Evolutionary conservation across 768 basidiomycete genomes (phyloP), one percentile per base, ranked within the genome.

Genomic region (Nidularia pulvinata): DNA sequence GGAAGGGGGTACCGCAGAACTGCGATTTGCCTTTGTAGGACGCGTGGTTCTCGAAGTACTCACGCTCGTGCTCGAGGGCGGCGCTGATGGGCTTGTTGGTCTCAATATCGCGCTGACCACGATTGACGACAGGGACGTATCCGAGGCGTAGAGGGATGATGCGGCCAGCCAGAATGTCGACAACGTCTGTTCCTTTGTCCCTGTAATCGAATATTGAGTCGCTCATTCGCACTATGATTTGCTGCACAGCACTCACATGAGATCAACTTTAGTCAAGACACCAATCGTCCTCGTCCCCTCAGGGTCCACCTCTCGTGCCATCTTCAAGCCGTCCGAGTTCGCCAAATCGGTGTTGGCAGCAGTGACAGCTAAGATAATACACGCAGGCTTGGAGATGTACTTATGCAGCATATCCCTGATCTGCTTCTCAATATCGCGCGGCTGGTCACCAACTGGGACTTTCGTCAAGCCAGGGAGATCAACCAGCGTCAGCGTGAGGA

Each of bases 91-190:
- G 71, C 69, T 96, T 97, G 59, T 85, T 85, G 10, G 79, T 74
- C 58, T 99, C 97, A 59, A 99, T 99, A 69, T 99, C 97, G 47
- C 95, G 86, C 68, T 98, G 97, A 36, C 96, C 95, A 67, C 97
- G 86, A 70, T 99, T 99, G 64, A 99, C 97, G 7, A 99, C 97
- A 7, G 97, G 97, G 3, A 98, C 97, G 66, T 98, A 99, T 49
- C 97, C 97, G 42, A 99, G 74, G 54, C 97, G 88, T 36, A 99
- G 81, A 48, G 96, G 97, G 65, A 98, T 98, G 60, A 99, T 86
- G 48, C 97, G 86, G 7, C 97, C 96, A 4, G 97, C 97, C 47
- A 99, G 85, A 67, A 99, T 98, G 70, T 99, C 97, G 32, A 99
- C 95, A 35, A 99, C 97, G 68, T 99, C 96, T 5, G 96, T 98